Conservation (phyloP, 331 rosid genomes). For the Spiraea crenata region DNA sequence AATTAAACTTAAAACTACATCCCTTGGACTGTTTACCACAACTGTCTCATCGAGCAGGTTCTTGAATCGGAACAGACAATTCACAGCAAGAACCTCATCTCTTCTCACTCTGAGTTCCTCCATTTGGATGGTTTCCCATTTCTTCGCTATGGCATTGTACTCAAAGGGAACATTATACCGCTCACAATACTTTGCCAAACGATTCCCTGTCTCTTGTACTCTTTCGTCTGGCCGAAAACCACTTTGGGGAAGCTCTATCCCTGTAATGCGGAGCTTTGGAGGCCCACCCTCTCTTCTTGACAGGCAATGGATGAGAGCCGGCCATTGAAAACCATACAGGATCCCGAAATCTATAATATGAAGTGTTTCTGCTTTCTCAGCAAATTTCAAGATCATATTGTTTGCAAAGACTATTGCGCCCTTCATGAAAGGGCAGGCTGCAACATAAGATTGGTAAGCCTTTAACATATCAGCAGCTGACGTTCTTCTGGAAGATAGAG, state of each 20-base stretch:
- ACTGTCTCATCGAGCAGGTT: constrained; percentile 61
- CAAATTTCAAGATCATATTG: constrained; percentile 24
- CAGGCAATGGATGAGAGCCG: constrained; percentile 53
- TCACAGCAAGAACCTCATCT: constrained; percentile 55
- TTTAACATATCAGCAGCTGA: constrained; percentile 52
- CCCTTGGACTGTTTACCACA: constrained; percentile 50
- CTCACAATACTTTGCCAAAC: constrained; percentile 47
- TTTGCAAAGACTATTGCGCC: constrained; percentile 33
- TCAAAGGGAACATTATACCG: constrained; percentile 66
- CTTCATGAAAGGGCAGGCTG: constrained; percentile 54
- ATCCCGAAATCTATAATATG: constrained; percentile 80
- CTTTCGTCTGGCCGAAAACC: constrained; percentile 70
- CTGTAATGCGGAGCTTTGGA: constrained; percentile 69
- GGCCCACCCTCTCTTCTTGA: constrained; percentile 62
- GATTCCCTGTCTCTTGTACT: constrained; percentile 45
- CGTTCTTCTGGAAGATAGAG: constrained; percentile 33
- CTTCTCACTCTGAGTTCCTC: constrained; percentile 53
- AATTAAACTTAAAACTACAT: constrained; percentile 50
- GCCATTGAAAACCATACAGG: constrained; percentile 77
- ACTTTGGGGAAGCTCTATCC: constrained; percentile 64
- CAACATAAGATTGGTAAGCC: constrained; percentile 35
- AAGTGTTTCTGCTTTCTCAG: constrained; percentile 31
- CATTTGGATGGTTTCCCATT: constrained; percentile 56
- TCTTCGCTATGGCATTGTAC: constrained; percentile 50
- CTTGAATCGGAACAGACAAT: constrained; percentile 45